phyloP scores from a whole-genome alignment of 441 rosid species.

The Heliophila coronopifolia region DNA sequence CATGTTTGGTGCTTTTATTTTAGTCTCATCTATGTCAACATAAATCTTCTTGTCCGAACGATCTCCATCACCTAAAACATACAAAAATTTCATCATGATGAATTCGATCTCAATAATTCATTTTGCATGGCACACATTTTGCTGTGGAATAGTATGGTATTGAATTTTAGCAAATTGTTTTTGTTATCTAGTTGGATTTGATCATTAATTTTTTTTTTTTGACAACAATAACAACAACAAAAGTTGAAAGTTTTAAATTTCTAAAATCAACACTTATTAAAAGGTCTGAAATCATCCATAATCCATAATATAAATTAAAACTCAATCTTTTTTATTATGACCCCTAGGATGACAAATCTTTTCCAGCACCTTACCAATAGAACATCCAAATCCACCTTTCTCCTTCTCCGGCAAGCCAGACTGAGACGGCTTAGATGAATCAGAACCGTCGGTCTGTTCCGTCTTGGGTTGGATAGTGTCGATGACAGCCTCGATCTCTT shows the following conservation, averaged over 20 bases:
- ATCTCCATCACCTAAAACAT: constrained; percentile 15
- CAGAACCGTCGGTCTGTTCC: constrained; percentile 23
- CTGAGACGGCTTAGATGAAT: background rate
- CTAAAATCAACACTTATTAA: too few species aligned
- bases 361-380: constrained; percentile 41
- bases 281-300: too few species aligned
- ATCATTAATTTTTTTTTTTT: too few species aligned
- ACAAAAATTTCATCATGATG: too few species aligned
- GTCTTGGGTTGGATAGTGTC: constrained; percentile 20
- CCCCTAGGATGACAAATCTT: constrained; percentile 41
- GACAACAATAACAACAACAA: too few species aligned
- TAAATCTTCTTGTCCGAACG: constrained; percentile 7
- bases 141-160: too few species aligned
- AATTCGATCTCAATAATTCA: too few species aligned
- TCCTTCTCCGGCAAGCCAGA: constrained; percentile 30
- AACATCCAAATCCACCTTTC: constrained; percentile 36
- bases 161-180: too few species aligned
- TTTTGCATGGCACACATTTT: too few species aligned
- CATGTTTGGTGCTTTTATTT: constrained; percentile 59
- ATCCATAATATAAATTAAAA: too few species aligned
- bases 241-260: too few species aligned
- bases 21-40: constrained; percentile 43
- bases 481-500: constrained; percentile 27
- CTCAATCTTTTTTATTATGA: constrained; percentile 22
- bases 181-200: too few species aligned